Conservation (phyloP, 2,329 filamentous ascomycete species). For the Tympanopsis confertula region DNA sequence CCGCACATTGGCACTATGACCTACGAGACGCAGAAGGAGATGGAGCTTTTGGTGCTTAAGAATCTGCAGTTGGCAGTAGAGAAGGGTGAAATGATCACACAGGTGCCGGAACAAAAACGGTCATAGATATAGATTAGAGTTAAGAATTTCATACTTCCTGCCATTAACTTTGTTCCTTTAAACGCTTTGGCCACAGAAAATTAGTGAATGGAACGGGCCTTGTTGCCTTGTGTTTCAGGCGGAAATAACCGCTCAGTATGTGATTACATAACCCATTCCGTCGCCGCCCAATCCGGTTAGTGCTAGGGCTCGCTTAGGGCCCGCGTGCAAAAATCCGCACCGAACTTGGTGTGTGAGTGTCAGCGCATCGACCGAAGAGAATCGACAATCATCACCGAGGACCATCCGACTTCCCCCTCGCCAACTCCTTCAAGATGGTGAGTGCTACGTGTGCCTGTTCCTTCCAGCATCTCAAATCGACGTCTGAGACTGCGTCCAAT, state of each 20-base stretch:
- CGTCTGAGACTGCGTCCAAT: too few relatives aligned
- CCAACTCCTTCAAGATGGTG: slow-evolving; percentile 32
- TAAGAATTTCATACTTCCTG: too few relatives aligned
- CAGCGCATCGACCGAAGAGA: slow-evolving; percentile 20
- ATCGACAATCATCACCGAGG: slow-evolving; percentile 25
- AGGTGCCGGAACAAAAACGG: slow-evolving; percentile 46
- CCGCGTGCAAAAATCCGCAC: slow-evolving; percentile 21
- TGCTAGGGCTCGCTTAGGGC: slow-evolving; percentile 27
- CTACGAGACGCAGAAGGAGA: slow-evolving; percentile 30
- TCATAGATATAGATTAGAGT: slow-evolving; percentile 4
- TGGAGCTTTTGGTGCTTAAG: slow-evolving; percentile 33
- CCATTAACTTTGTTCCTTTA: too few relatives aligned
- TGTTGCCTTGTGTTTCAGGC: too few relatives aligned
- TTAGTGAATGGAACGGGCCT: too few relatives aligned
- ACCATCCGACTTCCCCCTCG: slow-evolving; percentile 23
- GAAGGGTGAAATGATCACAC: slow-evolving; percentile 43
- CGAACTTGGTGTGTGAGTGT: slow-evolving; percentile 23
- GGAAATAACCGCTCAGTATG: too few relatives aligned
- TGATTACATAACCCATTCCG: too few relatives aligned
- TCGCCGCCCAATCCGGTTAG: slow-evolving; percentile 18
- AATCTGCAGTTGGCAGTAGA: slow-evolving; percentile 42
- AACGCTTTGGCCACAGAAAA: too few relatives aligned
- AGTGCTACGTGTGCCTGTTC: slow-evolving; percentile 19
- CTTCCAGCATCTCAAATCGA: too few relatives aligned
- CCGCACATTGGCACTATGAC: slow-evolving; percentile 61